Evolutionary conservation across 495 filamentous ascomycete species (phyloP).

Genomic region (Aspergillus nanangensis): DNA sequence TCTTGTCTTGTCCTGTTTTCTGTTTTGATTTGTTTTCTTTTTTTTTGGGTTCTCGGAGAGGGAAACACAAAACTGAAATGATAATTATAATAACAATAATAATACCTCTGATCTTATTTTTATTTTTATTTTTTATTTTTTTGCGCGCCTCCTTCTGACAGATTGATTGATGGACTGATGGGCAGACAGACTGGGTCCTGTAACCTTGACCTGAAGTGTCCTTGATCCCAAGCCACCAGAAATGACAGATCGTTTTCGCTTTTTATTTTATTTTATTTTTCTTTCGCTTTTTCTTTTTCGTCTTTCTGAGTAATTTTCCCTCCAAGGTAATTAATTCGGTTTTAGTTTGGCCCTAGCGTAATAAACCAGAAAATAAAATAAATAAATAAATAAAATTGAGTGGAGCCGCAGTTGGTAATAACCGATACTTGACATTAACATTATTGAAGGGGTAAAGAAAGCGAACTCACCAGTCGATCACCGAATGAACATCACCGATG

Average conservation of each 20-base stretch:
- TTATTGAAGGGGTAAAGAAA: too few species aligned
- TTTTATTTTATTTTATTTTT: conserved; percentile 3
- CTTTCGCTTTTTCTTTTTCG: conserved; percentile 1
- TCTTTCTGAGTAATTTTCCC: not conserved
- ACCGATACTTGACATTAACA: too few species aligned
- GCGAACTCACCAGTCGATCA: too few species aligned
- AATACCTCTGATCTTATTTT: not conserved
- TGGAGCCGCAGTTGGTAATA: conserved; percentile 13
- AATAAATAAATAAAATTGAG: conserved; percentile 7
- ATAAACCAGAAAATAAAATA: too few species aligned
- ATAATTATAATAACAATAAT: too few species aligned
- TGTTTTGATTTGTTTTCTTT: not conserved
- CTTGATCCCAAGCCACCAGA: conserved; percentile 13
- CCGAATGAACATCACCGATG: too few species aligned
- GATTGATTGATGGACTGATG: conserved; percentile 8
- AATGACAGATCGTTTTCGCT: conserved; percentile 18
- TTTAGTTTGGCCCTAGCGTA: not conserved
- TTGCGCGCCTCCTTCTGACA: conserved; percentile 10
- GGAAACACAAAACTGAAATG: too few species aligned
- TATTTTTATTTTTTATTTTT: conserved; percentile 1
- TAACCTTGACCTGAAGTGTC: conserved; percentile 10
- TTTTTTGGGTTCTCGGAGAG: not conserved
- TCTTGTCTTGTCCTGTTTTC: not conserved
- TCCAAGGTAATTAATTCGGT: not conserved
- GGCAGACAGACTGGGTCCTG: too few species aligned